These are phyloP conservation scores for Penicillium freii DNA, from an alignment of 2,329 filamentous ascomycete species.

Conservation along the genomic window DNA sequence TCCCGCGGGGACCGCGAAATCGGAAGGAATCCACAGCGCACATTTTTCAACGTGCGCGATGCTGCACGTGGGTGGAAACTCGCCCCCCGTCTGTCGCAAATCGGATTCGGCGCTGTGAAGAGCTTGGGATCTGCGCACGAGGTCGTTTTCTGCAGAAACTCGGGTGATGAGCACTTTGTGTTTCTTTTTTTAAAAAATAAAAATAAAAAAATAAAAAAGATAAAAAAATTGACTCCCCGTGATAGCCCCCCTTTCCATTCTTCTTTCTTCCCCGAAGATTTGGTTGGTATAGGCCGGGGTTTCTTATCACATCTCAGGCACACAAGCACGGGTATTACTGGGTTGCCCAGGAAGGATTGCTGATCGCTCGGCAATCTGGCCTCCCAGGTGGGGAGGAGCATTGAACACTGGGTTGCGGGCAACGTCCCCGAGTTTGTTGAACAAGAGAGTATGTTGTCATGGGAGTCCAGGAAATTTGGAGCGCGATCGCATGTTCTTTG, in stretches of 20 bases:
- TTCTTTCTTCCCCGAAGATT: constrained; percentile 3
- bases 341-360: not conserved
- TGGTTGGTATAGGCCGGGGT: not conserved
- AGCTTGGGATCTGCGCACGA: constrained; percentile 4
- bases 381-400: not conserved
- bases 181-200: too few species aligned
- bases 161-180: not conserved
- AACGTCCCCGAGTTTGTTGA: not conserved
- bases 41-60: not conserved
- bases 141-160: constrained; percentile 14
- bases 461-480: not conserved
- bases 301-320: constrained; percentile 10
- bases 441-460: not conserved
- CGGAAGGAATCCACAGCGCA: not conserved
- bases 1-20: not conserved
- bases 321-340: not conserved
- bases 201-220: too few species aligned
- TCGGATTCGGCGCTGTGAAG: constrained; percentile 6
- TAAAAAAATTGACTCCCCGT: not conserved
- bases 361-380: constrained; percentile 12
- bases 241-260: not conserved
- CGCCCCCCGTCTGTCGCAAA: constrained; percentile 1
- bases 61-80: constrained; percentile 11
- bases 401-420: constrained; percentile 4
- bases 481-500: not conserved